Base-by-base conservation (phyloP, 2,329 filamentous ascomycete genomes). In the Calonectria crousiana region DNA sequence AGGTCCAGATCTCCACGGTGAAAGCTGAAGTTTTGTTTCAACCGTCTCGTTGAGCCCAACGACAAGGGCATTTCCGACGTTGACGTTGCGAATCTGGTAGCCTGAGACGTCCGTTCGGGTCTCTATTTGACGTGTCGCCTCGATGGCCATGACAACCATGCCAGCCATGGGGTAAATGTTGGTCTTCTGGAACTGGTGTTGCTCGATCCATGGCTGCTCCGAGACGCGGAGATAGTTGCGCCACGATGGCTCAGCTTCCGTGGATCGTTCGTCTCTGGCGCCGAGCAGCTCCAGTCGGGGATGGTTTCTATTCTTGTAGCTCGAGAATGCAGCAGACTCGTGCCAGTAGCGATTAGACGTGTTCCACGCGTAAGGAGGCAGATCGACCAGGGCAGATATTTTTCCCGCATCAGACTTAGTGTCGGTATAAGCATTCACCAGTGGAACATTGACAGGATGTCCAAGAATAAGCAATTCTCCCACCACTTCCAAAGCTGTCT, bases 101-200 rank as follows among this genome's bases (percentile, higher is more conserved):
- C 51, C 51, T 6, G 16, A 56, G 28, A 56, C 51, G 16, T 56
- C 51, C n/a, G 5, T 9, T 28, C 51, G 28, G 16, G 60, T 49
- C 23, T 66, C 62, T 30, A 66, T 26, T 41, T 71, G 69, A 5
- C 51, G 36, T 8, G 62, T n/a, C 6, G 60, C 69, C 20, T 71
- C 69, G 11, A 71, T 67, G 3, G 60, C 60, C 62, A 71, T 66
- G 36, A 71, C 62, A 32, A 71, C 67, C 58, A 71, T 47, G 2
- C 58, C 69, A 28, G 69, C 69, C 69, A 66, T 71, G 5, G 69
- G 69, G 32, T 65, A 70, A 49, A 70, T 53, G 34, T 34, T 52
- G 20, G 58, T 53, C 16, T 60, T 60, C 23, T 70, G 68, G 20
- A 70, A 65, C 26, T 53, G 34, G 69, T 71, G 69, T 6, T 71